phyloP scores from a whole-genome alignment of 2,329 filamentous ascomycete genomes.

The Penicillium sp. region DNA sequence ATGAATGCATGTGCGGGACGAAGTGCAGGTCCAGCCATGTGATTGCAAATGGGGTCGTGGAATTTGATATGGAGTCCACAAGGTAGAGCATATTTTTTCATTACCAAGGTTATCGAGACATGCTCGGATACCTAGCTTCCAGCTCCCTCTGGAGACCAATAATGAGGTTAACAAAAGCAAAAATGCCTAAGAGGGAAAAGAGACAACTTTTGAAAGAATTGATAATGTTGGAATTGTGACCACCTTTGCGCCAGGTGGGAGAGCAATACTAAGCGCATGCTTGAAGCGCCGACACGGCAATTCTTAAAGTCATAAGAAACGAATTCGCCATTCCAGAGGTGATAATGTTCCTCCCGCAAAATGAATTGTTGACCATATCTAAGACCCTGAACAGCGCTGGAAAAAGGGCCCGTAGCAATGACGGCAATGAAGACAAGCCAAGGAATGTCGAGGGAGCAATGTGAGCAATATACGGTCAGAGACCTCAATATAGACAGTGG shows the following conservation, averaged over 20 bases:
- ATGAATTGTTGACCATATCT: not conserved
- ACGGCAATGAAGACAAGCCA: constrained; percentile 11
- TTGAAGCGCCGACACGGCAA: constrained; percentile 7
- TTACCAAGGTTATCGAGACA: no score
- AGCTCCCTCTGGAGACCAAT: no score
- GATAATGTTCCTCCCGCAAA: constrained; percentile 6
- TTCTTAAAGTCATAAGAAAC: constrained; percentile 4
- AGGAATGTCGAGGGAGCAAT: constrained; percentile 8
- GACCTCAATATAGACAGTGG: constrained; percentile 24
- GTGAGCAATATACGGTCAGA: constrained; percentile 18
- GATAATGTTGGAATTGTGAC: not conserved
- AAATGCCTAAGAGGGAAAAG: no score
- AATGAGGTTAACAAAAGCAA: no score
- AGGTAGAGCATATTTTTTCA: no score
- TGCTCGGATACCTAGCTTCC: no score
- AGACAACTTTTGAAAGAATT: no score
- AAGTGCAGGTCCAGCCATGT: no score
- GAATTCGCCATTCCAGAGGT: constrained; percentile 14
- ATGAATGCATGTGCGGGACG: no score
- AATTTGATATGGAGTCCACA: no score
- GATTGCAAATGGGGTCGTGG: no score
- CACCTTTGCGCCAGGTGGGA: not conserved
- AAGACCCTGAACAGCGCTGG: constrained; percentile 22
- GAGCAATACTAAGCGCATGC: no score
- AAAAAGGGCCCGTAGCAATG: constrained; percentile 5